Conservation (phyloP, 345 rosid species). For the Jatropha curcas region DNA sequence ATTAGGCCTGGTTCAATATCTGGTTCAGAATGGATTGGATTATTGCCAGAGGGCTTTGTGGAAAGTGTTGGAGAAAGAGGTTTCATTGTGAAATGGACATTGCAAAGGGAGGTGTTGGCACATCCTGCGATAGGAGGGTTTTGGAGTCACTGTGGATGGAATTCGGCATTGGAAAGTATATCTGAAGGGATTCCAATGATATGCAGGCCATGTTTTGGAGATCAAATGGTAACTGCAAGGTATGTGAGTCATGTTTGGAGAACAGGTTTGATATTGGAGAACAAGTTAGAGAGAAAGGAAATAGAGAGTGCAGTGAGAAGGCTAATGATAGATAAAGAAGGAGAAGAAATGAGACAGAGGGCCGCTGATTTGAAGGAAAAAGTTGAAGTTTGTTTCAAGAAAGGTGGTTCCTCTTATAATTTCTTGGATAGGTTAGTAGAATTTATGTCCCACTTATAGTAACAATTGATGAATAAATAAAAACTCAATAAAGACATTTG, state of each 20-base stretch:
- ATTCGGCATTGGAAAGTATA: slow-evolving; percentile 50
- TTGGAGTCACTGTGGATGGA: slow-evolving; percentile 62
- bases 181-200: slow-evolving; percentile 50
- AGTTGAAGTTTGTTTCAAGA: not conserved
- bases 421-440: slow-evolving; percentile 31
- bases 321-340: slow-evolving; percentile 17
- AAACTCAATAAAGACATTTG: no score
- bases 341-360: slow-evolving; percentile 6
- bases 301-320: slow-evolving; percentile 8
- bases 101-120: slow-evolving; percentile 44
- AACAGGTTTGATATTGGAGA: slow-evolving; percentile 41
- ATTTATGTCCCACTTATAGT: slow-evolving; percentile 27
- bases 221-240: slow-evolving; percentile 45
- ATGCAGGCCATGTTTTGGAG: slow-evolving; percentile 45
- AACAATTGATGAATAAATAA: no score
- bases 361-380: slow-evolving; percentile 12
- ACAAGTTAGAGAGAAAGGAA: slow-evolving; percentile 25
- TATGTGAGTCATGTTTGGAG: slow-evolving; percentile 39
- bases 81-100: slow-evolving; percentile 52
- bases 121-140: slow-evolving; percentile 50
- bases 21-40: slow-evolving; percentile 9
- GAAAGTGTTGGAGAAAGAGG: slow-evolving; percentile 29
- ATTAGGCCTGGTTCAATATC: slow-evolving; percentile 30
- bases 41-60: slow-evolving; percentile 9
- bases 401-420: slow-evolving; percentile 12